phyloP scores from a whole-genome alignment of 2,329 filamentous ascomycete species.

The Metarhizium sp. region DNA sequence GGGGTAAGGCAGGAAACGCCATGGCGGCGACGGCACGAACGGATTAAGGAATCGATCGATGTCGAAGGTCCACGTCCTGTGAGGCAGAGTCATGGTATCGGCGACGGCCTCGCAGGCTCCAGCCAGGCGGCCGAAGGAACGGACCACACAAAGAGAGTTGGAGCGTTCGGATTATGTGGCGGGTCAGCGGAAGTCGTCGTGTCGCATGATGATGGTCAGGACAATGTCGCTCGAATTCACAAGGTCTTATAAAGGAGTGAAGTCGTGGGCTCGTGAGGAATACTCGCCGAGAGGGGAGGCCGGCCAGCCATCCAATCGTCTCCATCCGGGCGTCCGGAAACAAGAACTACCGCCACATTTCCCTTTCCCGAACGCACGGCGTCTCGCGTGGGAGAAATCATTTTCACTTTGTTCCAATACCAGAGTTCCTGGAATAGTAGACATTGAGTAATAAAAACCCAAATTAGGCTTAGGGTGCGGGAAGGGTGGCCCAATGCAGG shows the following conservation, averaged over 20 bases:
- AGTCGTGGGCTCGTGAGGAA: background rate
- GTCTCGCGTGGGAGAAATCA: background rate
- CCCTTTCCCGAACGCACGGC: background rate
- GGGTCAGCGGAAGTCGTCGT: background rate
- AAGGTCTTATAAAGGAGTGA: background rate
- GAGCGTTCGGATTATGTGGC: background rate
- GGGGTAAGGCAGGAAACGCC: conserved; percentile 53
- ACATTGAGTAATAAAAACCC: conserved; percentile 19
- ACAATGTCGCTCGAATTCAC: background rate
- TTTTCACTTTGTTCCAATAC: background rate
- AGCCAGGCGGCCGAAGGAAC: background rate
- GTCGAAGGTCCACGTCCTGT: conserved; percentile 49
- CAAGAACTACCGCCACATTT: background rate
- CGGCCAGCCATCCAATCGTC: background rate
- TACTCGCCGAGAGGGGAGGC: background rate
- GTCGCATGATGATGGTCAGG: background rate
- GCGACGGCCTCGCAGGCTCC: background rate
- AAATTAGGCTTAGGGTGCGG: conserved; percentile 2
- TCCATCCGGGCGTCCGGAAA: background rate
- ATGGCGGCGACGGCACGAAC: conserved; percentile 55
- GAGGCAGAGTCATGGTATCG: conserved; percentile 8
- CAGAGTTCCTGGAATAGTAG: background rate
- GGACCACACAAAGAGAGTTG: background rate
- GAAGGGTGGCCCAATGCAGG: background rate
- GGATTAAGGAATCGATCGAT: conserved; percentile 70